Evolutionary conservation across 805 yeast genomes (phyloP), one percentile per base, ranked within the genome.

Genomic region (Spencermartinsiella europaea): DNA sequence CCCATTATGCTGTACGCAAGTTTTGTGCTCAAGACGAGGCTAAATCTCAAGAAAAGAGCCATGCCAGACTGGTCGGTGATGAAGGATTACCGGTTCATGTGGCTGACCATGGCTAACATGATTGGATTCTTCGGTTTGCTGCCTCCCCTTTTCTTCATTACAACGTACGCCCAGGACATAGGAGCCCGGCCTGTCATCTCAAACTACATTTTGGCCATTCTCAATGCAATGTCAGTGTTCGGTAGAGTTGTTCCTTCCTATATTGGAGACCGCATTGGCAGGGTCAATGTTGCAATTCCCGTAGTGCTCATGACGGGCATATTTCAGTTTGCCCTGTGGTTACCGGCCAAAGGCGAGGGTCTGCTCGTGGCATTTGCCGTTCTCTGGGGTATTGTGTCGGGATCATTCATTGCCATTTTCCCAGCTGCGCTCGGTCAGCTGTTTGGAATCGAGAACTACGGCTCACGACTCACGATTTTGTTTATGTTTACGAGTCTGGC

Each of bases 211-310:
- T 45, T 65, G 10, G 57, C 68, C 4, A 55, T 60, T 33, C 44
- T 58, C 38, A 65, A 61, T 31, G 67, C 64, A 17, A 56, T 55
- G 16, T 59, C 78, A 50, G 57, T 69, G 2, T 54, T 77, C 34
- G 82, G 83, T 2, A 62, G 83, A 40, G 68, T 79, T 2, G 48
- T 60, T 4, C 68, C 78, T 28, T 79, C 80, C 0, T 52, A 64
- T 35, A 15, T 69, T 14, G 79, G 74, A 15, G 81, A 77, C 54
- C 57, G 50, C 14, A 41, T 67, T 28, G 83, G 83, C 3, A 60
- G 78, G 35, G 54, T 66, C 47, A 76, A 75, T 39, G 56, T 60
- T 14, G 53, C 63, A 19, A 47, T 62, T 25, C 59, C 68, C 5
- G 60, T 57, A 33, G 51, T 60, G 3, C 19, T 58, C 33, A n/a